Evolutionary conservation across 805 yeast species (phyloP).

Genomic region (Blastobotrys terrestris): DNA sequence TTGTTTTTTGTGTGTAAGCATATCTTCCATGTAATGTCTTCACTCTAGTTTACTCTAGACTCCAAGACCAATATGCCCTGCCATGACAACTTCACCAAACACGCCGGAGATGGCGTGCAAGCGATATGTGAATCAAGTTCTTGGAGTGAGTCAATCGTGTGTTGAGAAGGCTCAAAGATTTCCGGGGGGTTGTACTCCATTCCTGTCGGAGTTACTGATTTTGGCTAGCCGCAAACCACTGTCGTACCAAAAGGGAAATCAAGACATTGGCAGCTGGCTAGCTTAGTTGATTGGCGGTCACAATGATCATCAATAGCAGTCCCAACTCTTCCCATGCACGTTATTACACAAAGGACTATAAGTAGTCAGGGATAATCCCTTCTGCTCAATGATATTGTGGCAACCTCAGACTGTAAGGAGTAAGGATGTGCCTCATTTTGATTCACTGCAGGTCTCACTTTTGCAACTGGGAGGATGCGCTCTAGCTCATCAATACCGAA

Average conservation of each 20-base stretch:
- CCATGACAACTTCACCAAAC: background rate
- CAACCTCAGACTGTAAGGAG: constrained; percentile 38
- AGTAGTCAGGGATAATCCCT: constrained; percentile 50
- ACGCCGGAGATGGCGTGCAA: background rate
- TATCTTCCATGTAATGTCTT: too few relatives aligned
- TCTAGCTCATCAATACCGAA: constrained; percentile 57
- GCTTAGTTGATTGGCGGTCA: constrained; percentile 47
- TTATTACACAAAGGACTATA: constrained; percentile 43
- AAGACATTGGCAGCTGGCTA: constrained; percentile 60
- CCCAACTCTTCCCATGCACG: constrained; percentile 7
- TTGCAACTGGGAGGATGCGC: constrained; percentile 46
- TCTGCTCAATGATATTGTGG: constrained; percentile 39
- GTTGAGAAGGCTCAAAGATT: constrained; percentile 24
- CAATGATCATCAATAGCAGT: constrained; percentile 47
- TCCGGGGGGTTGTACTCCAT: constrained; percentile 44
- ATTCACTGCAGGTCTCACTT: constrained; percentile 56
- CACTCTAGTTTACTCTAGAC: too few relatives aligned
- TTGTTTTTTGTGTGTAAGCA: too few relatives aligned
- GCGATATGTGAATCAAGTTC: background rate
- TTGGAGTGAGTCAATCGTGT: constrained; percentile 1
- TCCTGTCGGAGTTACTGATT: constrained; percentile 63
- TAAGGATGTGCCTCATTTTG: constrained; percentile 58
- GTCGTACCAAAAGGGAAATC: constrained; percentile 75
- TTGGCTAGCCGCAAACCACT: constrained; percentile 71
- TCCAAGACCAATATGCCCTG: background rate